Percentiles rank a stretch among this genome's conserved stretches.
These are phyloP conservation scores for Naganishia vishniacii DNA, from an alignment of 768 basidiomycete genomes.

Conservation along the genomic window DNA sequence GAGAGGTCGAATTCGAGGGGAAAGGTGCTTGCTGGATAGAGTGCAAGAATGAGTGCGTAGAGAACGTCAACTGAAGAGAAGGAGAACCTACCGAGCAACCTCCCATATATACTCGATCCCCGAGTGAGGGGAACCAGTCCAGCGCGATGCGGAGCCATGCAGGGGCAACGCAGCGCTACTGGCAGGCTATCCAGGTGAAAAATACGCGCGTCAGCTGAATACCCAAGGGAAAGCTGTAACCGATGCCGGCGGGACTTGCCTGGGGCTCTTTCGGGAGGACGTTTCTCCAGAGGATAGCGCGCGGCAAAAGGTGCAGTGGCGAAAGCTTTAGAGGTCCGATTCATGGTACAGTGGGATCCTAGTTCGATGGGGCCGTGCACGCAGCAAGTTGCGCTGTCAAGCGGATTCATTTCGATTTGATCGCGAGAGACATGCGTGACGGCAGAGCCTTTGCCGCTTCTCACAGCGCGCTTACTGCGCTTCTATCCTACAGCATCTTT, in stretches of 20 bases:
- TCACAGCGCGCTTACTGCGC: too few relatives aligned
- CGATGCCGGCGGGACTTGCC: constrained; percentile 10
- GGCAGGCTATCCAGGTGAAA: background rate
- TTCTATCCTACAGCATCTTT: too few relatives aligned
- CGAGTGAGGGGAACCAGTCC: background rate
- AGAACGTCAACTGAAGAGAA: background rate
- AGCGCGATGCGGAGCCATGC: constrained; percentile 11
- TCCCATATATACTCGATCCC: background rate
- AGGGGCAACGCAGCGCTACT: background rate
- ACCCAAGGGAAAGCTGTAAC: background rate
- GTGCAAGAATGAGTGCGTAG: background rate
- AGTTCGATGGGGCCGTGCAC: too few relatives aligned
- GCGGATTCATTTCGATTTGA: too few relatives aligned
- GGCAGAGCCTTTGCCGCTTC: too few relatives aligned
- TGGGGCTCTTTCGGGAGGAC: constrained; percentile 7
- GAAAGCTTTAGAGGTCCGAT: too few relatives aligned
- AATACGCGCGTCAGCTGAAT: constrained; percentile 11
- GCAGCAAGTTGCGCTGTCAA: too few relatives aligned
- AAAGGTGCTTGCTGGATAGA: background rate
- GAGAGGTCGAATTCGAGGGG: background rate
- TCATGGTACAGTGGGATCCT: too few relatives aligned
- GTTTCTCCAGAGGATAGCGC: background rate
- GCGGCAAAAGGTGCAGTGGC: background rate
- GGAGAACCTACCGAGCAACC: background rate
- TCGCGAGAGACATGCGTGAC: background rate